Evolutionary conservation across 2,329 filamentous ascomycete genomes (phyloP).

Genomic region (Chaetomiaceae sp.): DNA sequence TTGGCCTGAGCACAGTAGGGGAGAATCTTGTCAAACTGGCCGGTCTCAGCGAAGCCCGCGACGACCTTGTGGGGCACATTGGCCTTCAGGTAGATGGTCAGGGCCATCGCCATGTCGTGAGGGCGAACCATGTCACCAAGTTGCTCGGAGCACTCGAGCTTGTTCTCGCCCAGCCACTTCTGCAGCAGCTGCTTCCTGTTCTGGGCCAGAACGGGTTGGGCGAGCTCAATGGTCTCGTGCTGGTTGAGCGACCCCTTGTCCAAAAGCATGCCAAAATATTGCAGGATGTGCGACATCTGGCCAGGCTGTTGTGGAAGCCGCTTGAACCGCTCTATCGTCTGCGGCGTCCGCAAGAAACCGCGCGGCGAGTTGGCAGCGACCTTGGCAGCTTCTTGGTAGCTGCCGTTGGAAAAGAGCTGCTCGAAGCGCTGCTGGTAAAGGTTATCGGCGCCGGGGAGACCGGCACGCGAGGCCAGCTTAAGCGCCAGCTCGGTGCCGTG

Average conservation of each 20-base stretch:
- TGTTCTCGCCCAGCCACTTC: conserved; percentile 96
- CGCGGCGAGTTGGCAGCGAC: conserved; percentile 94
- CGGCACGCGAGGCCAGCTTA: conserved; percentile 90
- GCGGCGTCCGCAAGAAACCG: conserved; percentile 86
- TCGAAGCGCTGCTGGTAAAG: conserved; percentile 93
- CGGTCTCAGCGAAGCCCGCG: conserved; percentile 88
- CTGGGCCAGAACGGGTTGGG: conserved; percentile 85
- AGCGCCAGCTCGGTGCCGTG: conserved; percentile 92
- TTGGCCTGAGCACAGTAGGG: conserved; percentile 79
- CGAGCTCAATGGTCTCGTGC: conserved; percentile 89
- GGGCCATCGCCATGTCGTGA: conserved; percentile 81
- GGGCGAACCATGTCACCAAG: conserved; percentile 88
- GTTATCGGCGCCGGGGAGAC: conserved; percentile 87
- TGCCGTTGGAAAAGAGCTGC: conserved; percentile 70
- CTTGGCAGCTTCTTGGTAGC: conserved; percentile 86
- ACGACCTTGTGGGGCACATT: conserved; percentile 91
- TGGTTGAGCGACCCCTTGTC: conserved; percentile 92
- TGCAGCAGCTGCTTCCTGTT: conserved; percentile 93
- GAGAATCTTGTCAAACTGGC: conserved; percentile 94
- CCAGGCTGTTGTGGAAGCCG: conserved; percentile 70
- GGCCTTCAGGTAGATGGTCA: conserved; percentile 85
- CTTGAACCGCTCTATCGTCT: conserved; percentile 97
- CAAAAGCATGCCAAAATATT: conserved; percentile 95
- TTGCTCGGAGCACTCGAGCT: conserved; percentile 93
- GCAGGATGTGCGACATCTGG: conserved; percentile 87